A percentile compares a stretch with the other conserved stretches of the same genome.
Evolutionary conservation across 495 filamentous ascomycete species (phyloP).

Genomic region (Tuber microsphaerosporum): DNA sequence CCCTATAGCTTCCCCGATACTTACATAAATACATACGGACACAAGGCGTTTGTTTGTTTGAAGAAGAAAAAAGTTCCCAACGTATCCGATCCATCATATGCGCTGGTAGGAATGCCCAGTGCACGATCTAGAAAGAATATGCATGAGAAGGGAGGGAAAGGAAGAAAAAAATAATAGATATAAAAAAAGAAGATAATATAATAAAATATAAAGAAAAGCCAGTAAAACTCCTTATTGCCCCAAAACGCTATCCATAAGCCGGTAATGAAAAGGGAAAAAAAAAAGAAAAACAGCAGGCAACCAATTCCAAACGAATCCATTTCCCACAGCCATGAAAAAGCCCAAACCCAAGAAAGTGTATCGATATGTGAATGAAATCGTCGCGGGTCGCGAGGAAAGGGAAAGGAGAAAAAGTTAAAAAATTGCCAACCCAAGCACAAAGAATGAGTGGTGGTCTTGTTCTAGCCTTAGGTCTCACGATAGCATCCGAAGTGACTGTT

Average conservation of each 20-base stretch:
- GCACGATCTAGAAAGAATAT: conserved; percentile 16
- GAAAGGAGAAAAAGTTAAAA: background rate
- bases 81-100: conserved; percentile 8
- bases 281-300: conserved; percentile 13
- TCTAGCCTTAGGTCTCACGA: background rate
- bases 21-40: conserved; percentile 4
- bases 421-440: background rate
- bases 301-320: conserved; percentile 16
- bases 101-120: background rate
- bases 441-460: background rate
- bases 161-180: conserved; percentile 25
- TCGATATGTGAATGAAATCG: conserved; percentile 17
- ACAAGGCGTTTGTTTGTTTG: conserved; percentile 1
- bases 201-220: conserved; percentile 22
- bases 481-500: background rate
- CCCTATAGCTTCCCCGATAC: background rate
- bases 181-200: conserved; percentile 31
- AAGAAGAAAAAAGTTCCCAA: conserved; percentile 8
- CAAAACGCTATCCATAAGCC: conserved; percentile 25
- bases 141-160: conserved; percentile 17
- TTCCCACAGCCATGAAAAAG: conserved; percentile 18
- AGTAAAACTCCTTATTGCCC: conserved; percentile 33
- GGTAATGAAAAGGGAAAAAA: conserved; percentile 11
- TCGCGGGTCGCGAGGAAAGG: conserved; percentile 9
- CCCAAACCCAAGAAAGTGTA: conserved; percentile 19